phyloP scores from a whole-genome alignment of 2,329 filamentous ascomycete species.

The Cucurbitaria berberidis region DNA sequence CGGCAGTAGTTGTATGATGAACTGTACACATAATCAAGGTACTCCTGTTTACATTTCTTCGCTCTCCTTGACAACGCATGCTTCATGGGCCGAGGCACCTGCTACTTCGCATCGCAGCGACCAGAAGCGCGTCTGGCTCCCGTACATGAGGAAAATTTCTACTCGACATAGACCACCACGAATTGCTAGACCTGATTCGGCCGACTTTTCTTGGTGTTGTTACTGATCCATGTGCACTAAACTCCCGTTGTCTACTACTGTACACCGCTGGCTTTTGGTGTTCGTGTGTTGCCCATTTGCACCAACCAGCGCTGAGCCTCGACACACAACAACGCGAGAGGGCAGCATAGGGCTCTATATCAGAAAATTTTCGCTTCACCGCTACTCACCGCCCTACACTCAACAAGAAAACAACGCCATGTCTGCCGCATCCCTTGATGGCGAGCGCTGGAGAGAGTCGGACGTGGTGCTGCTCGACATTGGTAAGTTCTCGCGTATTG shows the following conservation, averaged over 20 bases:
- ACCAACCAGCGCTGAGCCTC: conserved; percentile 37
- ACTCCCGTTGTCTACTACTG: conserved; percentile 13
- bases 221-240: no score
- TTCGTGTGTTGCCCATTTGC: conserved; percentile 25
- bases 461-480: conserved; percentile 65
- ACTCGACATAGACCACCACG: conserved; percentile 21
- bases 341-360: conserved; percentile 12
- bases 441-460: conserved; percentile 41
- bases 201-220: conserved; percentile 14
- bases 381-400: conserved; percentile 39
- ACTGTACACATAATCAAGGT: conserved; percentile 10
- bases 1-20: conserved; percentile 10
- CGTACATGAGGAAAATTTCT: conserved; percentile 24
- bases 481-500: conserved; percentile 55
- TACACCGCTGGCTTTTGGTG: conserved; percentile 40
- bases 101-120: background rate
- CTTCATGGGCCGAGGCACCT: no score
- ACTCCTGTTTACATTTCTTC: conserved; percentile 12
- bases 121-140: conserved; percentile 7
- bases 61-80: conserved; percentile 12
- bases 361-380: conserved; percentile 42
- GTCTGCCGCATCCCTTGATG: conserved; percentile 35
- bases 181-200: conserved; percentile 27
- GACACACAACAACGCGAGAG: conserved; percentile 27
- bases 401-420: conserved; percentile 33